A percentile compares a stretch with the other conserved stretches of the same genome.
Evolutionary conservation across 2,329 filamentous ascomycete species (phyloP).

Genomic region (Apiospora sp.): DNA sequence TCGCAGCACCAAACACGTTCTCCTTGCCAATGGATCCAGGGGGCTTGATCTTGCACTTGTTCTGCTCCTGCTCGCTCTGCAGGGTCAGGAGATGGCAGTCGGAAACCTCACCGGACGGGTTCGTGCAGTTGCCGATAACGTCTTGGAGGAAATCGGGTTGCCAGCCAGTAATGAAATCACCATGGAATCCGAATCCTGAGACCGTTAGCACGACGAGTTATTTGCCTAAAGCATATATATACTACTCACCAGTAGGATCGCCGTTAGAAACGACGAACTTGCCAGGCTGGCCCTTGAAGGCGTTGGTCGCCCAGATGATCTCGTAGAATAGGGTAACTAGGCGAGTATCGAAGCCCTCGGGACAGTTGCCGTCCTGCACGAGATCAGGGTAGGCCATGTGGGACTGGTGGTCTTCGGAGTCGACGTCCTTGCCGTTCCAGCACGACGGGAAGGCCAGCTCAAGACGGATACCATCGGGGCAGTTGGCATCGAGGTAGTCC

Average conservation of each 20-base stretch:
- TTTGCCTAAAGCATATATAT: not conserved
- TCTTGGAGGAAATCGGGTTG: slow-evolving; percentile 71
- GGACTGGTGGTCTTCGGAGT: slow-evolving; percentile 62
- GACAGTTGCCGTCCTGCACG: slow-evolving; percentile 80
- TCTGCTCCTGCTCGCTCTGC: slow-evolving; percentile 62
- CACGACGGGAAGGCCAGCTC: slow-evolving; percentile 91
- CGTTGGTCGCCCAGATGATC: slow-evolving; percentile 80
- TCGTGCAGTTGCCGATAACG: slow-evolving; percentile 80
- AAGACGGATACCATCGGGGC: slow-evolving; percentile 80
- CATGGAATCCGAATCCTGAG: slow-evolving; percentile 77
- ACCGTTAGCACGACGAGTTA: not conserved
- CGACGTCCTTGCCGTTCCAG: slow-evolving; percentile 77
- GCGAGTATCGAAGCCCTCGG: slow-evolving; percentile 70
- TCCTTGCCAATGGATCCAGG: slow-evolving; percentile 65
- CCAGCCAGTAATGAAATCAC: slow-evolving; percentile 85
- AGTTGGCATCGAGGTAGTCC: slow-evolving; percentile 80
- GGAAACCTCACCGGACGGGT: slow-evolving; percentile 69
- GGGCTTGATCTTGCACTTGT: slow-evolving; percentile 68
- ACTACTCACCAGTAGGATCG: slow-evolving; percentile 71
- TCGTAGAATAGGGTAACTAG: slow-evolving; percentile 83
- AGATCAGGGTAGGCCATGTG: slow-evolving; percentile 82
- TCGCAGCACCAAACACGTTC: slow-evolving; percentile 51
- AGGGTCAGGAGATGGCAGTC: slow-evolving; percentile 81
- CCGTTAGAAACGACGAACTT: slow-evolving; percentile 81
- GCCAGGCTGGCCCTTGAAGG: slow-evolving; percentile 68